Evolutionary conservation across 2,329 filamentous ascomycete species (phyloP), one percentile per base, ranked within the genome.

Genomic region (Curvularia sp.): DNA sequence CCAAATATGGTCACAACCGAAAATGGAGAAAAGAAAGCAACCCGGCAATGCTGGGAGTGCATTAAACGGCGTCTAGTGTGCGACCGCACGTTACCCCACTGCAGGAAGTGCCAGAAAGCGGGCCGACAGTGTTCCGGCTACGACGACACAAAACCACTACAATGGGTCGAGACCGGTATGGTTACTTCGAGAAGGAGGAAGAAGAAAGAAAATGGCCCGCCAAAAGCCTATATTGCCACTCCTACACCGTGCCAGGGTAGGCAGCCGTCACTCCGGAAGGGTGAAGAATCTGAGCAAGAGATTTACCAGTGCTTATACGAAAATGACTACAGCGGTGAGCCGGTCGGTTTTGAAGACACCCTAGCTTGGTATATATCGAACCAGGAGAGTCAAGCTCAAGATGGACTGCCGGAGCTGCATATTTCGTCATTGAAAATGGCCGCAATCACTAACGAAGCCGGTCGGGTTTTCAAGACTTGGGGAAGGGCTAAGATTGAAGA

Each of bases 41-140:
- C 53, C 2, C 67, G 69, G 1, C 73, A 75, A 62, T 75, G 72
- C 56, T 75, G 72, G 73, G 72, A 71, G 26, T 75, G 73, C 50
- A 60, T 72, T 24, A 71, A 69, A 49, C 66, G 71, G 13, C 66
- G 73, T 1, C 57, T 75, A 26, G 73, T 75, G 0, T 75, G 73
- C 51, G 73, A 75, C 57, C 68, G 66, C n/a, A 68, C 66, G n/a
- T 42, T 70, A 5, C 72, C 73, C 7, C 63, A 64, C 47, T 75
- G 73, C 56, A 70, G 66, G 38, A 75, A 74, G 50, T 75, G 72
- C 60, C 55, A 64, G 20, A 71, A 65, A 46, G 55, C 61, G 10
- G 71, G 73, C 6, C 71, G 62, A 31, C 63, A 70, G 4, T 75
- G 73, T 38, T 70, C 70, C 4, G 73, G 72, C 1, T 75, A 75